Percentiles rank a stretch among this genome's conserved stretches.
phyloP scores from a whole-genome alignment of 2,329 filamentous ascomycete genomes.

The Seiridium unicorne region DNA sequence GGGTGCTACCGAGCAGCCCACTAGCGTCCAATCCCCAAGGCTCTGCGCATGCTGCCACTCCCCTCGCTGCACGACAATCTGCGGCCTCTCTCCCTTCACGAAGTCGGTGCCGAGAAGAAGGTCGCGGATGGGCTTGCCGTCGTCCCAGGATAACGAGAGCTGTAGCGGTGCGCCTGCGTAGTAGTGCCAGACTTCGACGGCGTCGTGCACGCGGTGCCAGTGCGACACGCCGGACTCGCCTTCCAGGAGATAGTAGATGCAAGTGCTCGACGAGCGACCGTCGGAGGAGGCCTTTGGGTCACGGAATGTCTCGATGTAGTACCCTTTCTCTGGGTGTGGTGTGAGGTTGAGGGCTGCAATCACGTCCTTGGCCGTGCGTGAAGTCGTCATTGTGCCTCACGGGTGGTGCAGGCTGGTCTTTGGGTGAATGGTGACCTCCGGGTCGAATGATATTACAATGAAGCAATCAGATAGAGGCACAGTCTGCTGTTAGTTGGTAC shows the following conservation, averaged over 20 bases:
- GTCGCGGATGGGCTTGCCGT: slow-evolving; percentile 35
- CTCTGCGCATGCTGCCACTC: slow-evolving; percentile 47
- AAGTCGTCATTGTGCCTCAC: background rate
- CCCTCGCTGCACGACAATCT: slow-evolving; percentile 37
- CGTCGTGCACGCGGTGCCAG: slow-evolving; percentile 49
- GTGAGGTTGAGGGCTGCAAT: slow-evolving; percentile 40
- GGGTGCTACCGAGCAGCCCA: slow-evolving; percentile 26
- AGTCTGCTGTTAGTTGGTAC: no score
- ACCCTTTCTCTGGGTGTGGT: slow-evolving; percentile 49
- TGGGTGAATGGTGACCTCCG: no score
- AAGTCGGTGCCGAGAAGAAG: slow-evolving; percentile 40
- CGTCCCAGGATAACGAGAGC: slow-evolving; percentile 40
- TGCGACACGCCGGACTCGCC: slow-evolving; percentile 37
- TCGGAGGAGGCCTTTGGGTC: slow-evolving; percentile 27
- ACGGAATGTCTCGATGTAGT: slow-evolving; percentile 45
- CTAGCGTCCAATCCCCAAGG: slow-evolving; percentile 46
- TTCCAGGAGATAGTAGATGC: slow-evolving; percentile 50
- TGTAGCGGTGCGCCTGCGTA: slow-evolving; percentile 50
- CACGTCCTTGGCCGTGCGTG: slow-evolving; percentile 34
- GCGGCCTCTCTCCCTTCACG: slow-evolving; percentile 39
- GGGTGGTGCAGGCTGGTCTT: background rate
- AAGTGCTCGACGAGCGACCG: slow-evolving; percentile 44
- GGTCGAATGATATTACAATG: no score
- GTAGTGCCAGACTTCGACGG: slow-evolving; percentile 52
- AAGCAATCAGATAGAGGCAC: no score